Conservation (phyloP, 2,329 filamentous ascomycete species). For the Hymenoscyphus occultus region DNA sequence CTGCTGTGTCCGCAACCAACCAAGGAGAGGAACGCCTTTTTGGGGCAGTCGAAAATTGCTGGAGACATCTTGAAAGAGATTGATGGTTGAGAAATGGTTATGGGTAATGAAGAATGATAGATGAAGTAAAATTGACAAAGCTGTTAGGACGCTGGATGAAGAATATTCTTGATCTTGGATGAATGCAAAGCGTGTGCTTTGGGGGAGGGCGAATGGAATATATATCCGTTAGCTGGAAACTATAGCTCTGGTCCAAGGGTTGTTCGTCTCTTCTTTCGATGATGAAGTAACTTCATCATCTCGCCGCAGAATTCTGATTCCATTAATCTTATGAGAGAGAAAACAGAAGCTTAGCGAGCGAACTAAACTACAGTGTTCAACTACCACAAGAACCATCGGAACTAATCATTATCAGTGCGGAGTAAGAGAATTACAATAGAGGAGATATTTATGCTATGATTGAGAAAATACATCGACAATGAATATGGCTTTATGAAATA, state of each 20-base stretch:
- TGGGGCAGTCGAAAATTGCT: neutral
- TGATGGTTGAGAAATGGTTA: neutral
- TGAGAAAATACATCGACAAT: no score
- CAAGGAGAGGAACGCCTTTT: neutral
- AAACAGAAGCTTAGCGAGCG: neutral
- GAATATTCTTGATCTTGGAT: neutral
- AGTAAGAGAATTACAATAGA: no score
- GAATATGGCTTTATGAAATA: no score
- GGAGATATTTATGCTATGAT: no score
- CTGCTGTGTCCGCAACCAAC: neutral
- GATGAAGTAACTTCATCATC: neutral
- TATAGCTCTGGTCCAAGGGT: neutral
- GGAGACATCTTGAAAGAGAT: neutral
- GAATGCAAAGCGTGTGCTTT: neutral
- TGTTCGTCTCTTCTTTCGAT: neutral
- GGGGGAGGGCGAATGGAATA: neutral
- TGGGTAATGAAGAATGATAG: neutral
- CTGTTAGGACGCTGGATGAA: neutral
- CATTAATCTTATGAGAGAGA: neutral
- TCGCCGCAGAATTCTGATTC: neutral
- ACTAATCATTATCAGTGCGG: neutral
- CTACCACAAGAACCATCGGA: neutral
- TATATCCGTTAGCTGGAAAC: neutral
- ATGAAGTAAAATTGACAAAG: neutral
- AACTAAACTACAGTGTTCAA: neutral